Evolutionary conservation across 495 filamentous ascomycete species (phyloP).

Genomic region (Penicillium malachiteum): DNA sequence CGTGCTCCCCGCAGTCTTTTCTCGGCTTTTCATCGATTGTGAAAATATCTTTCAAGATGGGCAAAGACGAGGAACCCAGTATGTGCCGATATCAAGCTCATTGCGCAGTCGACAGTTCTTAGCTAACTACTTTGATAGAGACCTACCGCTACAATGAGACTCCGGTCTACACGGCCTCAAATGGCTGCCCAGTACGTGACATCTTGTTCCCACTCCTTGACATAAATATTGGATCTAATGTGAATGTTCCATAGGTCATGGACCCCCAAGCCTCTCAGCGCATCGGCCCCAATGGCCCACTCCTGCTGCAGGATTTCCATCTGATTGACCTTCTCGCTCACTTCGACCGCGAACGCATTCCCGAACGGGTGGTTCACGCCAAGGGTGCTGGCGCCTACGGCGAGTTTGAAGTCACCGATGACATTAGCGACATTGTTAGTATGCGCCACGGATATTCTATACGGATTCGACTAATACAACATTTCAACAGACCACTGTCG

Average conservation of each 20-base stretch:
- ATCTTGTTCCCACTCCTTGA: background rate
- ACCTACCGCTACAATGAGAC: constrained; percentile 55
- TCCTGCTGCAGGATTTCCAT: constrained; percentile 63
- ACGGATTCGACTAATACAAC: constrained; percentile 1
- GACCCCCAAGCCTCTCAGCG: constrained; percentile 59
- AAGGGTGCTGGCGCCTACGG: constrained; percentile 80
- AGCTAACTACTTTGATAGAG: constrained; percentile 12
- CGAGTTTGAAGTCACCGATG: constrained; percentile 68
- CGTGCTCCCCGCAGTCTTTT: background rate
- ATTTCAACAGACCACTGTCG: constrained; percentile 31
- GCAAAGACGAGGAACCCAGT: constrained; percentile 39
- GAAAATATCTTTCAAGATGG: constrained; percentile 24
- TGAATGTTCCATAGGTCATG: constrained; percentile 37
- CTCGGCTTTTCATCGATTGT: background rate
- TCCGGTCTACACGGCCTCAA: constrained; percentile 53
- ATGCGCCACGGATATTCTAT: background rate
- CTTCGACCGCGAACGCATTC: constrained; percentile 67
- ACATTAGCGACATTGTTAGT: constrained; percentile 53
- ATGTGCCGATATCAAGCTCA: constrained; percentile 3
- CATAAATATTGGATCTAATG: constrained; percentile 7
- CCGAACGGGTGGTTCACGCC: constrained; percentile 76
- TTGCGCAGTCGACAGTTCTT: background rate
- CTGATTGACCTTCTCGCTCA: constrained; percentile 66
- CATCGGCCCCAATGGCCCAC: constrained; percentile 61
- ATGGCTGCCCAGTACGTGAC: constrained; percentile 27